These are phyloP conservation scores for Trichoderma parareesei DNA, from an alignment of 495 filamentous ascomycete genomes.

Conservation along the genomic window DNA sequence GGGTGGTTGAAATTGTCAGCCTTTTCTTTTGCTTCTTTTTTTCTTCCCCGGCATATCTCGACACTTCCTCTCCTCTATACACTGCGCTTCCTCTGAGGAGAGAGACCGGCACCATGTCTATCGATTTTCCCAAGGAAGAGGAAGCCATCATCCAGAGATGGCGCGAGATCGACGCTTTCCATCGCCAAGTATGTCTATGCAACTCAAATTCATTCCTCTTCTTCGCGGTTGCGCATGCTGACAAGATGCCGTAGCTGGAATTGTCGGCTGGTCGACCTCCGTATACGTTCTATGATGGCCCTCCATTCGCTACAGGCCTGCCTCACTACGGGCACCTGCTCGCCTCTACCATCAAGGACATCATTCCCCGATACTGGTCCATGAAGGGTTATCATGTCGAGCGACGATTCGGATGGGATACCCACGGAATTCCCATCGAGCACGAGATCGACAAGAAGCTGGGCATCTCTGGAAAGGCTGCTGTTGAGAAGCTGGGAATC, in stretches of 20 bases:
- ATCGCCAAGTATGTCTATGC: slow-evolving; percentile 46
- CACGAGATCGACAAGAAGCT: slow-evolving; percentile 98
- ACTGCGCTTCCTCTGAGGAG: not conserved
- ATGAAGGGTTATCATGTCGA: slow-evolving; percentile 92
- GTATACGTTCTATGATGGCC: slow-evolving; percentile 81
- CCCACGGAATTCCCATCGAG: slow-evolving; percentile 92
- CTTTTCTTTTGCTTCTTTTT: not conserved
- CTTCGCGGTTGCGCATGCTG: not conserved
- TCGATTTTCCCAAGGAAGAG: slow-evolving; percentile 89
- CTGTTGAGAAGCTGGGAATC: slow-evolving; percentile 80
- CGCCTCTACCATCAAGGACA: slow-evolving; percentile 95
- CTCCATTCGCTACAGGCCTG: slow-evolving; percentile 54
- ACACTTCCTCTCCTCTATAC: not conserved
- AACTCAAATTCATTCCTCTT: not conserved
- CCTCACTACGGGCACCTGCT: slow-evolving; percentile 96
- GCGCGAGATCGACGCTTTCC: slow-evolving; percentile 86
- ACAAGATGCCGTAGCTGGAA: slow-evolving; percentile 26
- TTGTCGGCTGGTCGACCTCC: slow-evolving; percentile 55
- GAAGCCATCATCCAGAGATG: slow-evolving; percentile 70
- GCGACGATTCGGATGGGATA: slow-evolving; percentile 70
- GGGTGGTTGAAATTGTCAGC: not conserved
- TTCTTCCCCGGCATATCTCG: not conserved
- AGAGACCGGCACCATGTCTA: slow-evolving; percentile 50
- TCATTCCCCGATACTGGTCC: slow-evolving; percentile 94
- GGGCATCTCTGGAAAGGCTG: slow-evolving; percentile 78